These are phyloP conservation scores for Fulvia fulva DNA, from an alignment of 2,329 filamentous ascomycete species.

Conservation along the genomic window DNA sequence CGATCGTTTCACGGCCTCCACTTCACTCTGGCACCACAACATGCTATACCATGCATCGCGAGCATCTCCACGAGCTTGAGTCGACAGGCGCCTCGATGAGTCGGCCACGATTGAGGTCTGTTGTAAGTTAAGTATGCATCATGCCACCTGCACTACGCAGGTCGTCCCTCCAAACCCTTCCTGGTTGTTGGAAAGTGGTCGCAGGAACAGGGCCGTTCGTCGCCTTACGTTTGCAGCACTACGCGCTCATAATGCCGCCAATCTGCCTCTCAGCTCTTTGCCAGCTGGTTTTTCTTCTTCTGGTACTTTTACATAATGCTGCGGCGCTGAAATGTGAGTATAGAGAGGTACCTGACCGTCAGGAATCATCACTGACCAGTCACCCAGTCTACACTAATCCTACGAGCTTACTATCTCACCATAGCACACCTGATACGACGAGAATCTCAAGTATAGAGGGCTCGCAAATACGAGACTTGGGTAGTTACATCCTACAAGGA, in stretches of 20 bases:
- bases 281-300: background rate
- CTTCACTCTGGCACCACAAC: background rate
- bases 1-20: background rate
- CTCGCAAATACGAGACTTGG: background rate
- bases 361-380: background rate
- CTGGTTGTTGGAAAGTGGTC: background rate
- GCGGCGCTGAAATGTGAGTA: conserved; percentile 1
- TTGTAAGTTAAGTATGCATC: background rate
- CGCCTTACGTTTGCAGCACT: background rate
- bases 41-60: background rate
- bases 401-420: background rate
- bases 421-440: background rate
- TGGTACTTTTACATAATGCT: background rate
- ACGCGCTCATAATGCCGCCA: background rate
- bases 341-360: too few relatives aligned
- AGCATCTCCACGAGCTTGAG: background rate
- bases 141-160: background rate
- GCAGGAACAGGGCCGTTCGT: background rate
- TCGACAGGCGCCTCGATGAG: background rate
- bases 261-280: background rate
- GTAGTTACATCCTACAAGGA: background rate
- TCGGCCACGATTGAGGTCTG: background rate
- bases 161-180: background rate
- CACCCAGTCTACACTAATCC: conserved; percentile 1
- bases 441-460: background rate